A percentile compares a stretch with the other conserved stretches of the same genome.
phyloP scores from a whole-genome alignment of 257 asterid species.

The Lantana camara region DNA sequence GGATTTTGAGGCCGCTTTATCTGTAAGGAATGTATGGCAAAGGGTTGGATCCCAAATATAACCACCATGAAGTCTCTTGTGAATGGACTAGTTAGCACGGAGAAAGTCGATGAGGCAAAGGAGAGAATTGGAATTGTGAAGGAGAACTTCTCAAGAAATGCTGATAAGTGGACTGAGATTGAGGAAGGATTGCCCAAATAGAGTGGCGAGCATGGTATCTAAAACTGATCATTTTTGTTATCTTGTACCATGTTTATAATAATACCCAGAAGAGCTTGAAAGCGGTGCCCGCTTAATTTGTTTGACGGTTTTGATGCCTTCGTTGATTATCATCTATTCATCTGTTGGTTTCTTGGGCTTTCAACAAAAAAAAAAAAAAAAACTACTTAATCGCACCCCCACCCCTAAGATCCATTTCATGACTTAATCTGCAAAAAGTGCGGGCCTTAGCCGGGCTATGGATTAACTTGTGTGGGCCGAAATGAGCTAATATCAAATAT shows the following conservation, averaged over 20 bases:
- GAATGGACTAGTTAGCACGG: conserved; percentile 66
- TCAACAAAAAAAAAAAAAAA: too few relatives aligned
- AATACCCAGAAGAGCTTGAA: too few relatives aligned
- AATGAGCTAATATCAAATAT: too few relatives aligned
- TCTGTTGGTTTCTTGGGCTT: neutral
- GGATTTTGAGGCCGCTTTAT: conserved; percentile 71
- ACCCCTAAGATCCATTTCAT: too few relatives aligned
- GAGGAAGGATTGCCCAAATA: conserved; percentile 73
- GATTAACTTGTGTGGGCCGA: too few relatives aligned
- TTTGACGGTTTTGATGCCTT: neutral
- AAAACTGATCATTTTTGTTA: conserved; percentile 24
- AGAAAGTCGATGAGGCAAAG: conserved; percentile 71
- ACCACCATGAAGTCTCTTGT: conserved; percentile 79
- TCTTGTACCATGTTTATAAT: too few relatives aligned
- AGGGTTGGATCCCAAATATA: conserved; percentile 75
- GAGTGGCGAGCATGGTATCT: conserved; percentile 28
- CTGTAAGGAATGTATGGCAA: conserved; percentile 51
- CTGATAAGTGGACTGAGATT: conserved; percentile 77
- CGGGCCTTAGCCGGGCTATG: too few relatives aligned
- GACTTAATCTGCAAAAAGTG: too few relatives aligned
- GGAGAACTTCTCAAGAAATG: conserved; percentile 65
- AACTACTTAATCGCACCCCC: too few relatives aligned
- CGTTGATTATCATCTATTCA: too few relatives aligned
- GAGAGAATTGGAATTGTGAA: conserved; percentile 60
- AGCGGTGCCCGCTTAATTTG: conserved; percentile 1